These are phyloP conservation scores for Solioccasus polychromus DNA, from an alignment of 768 basidiomycete species.

Conservation along the genomic window DNA sequence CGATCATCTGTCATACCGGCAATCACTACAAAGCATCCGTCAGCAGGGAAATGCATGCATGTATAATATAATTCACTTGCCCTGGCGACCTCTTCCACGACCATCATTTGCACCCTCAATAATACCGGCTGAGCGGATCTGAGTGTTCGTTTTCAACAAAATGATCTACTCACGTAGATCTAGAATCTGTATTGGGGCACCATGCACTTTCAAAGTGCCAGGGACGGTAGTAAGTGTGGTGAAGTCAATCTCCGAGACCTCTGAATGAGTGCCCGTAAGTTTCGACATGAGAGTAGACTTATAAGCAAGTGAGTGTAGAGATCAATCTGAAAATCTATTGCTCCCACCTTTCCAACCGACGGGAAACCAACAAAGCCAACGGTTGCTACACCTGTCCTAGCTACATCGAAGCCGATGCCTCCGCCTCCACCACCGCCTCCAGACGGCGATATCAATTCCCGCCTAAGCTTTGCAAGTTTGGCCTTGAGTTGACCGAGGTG, in stretches of 20 bases:
- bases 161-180: constrained; percentile 69
- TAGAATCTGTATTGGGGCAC: constrained; percentile 93
- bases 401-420: constrained; percentile 96
- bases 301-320: constrained; percentile 1
- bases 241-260: constrained; percentile 95
- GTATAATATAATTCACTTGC: constrained; percentile 36
- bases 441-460: constrained; percentile 84
- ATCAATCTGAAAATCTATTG: constrained; percentile 6
- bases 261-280: constrained; percentile 94
- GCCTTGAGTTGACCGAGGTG: constrained; percentile 97
- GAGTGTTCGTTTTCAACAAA: constrained; percentile 5
- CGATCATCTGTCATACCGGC: constrained; percentile 52
- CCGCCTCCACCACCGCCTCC: constrained; percentile 81
- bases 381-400: constrained; percentile 94
- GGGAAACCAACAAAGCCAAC: constrained; percentile 93
- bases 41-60: constrained; percentile 20
- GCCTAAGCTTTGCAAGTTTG: constrained; percentile 93
- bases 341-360: constrained; percentile 84
- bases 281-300: constrained; percentile 95
- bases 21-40: constrained; percentile 47
- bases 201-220: constrained; percentile 91
- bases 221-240: constrained; percentile 95
- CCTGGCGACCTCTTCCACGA: constrained; percentile 93
- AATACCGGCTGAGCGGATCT: constrained; percentile 70
- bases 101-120: constrained; percentile 98